Conservation (phyloP, 768 basidiomycete species). For the Favolaschia claudopus region DNA sequence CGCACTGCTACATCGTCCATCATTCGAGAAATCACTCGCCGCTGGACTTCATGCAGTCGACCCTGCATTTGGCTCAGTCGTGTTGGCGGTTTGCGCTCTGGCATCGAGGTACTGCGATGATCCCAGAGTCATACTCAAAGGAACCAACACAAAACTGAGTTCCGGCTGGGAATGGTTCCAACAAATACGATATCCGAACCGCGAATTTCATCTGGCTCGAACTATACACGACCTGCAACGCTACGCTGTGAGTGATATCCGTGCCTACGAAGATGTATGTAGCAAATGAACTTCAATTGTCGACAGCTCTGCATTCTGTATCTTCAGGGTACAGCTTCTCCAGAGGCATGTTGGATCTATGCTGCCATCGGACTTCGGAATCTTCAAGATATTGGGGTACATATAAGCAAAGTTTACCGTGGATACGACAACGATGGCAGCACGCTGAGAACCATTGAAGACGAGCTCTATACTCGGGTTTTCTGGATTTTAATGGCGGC, state of each 20-base stretch:
- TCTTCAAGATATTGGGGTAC: slow-evolving; percentile 15
- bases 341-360: slow-evolving; percentile 7
- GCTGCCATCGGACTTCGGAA: slow-evolving; percentile 7
- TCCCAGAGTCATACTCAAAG: slow-evolving; percentile 41
- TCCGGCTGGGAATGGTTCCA: slow-evolving; percentile 23
- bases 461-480: slow-evolving; percentile 13
- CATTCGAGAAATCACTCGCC: slow-evolving; percentile 50
- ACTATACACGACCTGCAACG: slow-evolving; percentile 16
- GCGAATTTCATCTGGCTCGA: slow-evolving; percentile 25
- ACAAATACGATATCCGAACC: slow-evolving; percentile 1
- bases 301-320: slow-evolving; percentile 14
- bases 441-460: slow-evolving; percentile 9
- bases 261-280: background rate
- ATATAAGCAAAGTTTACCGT: slow-evolving; percentile 27
- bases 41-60: slow-evolving; percentile 48
- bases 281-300: background rate
- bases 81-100: slow-evolving; percentile 59
- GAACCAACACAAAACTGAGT: slow-evolving; percentile 36
- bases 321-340: slow-evolving; percentile 15
- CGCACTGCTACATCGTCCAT: slow-evolving; percentile 59
- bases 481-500: slow-evolving; percentile 20
- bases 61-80: slow-evolving; percentile 48
- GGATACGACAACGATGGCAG: slow-evolving; percentile 27
- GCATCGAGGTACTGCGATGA: slow-evolving; percentile 43
- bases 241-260: background rate